Percentiles rank a stretch among this genome's conserved stretches.
These are phyloP conservation scores for Mycena latifolia DNA, from an alignment of 768 basidiomycete genomes.

Conservation along the genomic window DNA sequence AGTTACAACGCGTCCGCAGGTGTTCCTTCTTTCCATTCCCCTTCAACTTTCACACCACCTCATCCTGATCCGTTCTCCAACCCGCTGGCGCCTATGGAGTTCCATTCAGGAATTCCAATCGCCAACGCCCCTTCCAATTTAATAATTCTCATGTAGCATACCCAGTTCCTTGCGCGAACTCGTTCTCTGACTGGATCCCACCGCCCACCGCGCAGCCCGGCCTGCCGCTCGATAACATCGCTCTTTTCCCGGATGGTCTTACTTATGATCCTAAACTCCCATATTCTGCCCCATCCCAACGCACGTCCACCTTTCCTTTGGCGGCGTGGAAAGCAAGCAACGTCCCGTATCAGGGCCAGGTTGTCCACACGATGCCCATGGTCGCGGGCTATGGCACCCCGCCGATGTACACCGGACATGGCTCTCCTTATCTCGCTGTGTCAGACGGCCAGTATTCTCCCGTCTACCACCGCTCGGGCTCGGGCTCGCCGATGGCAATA, in stretches of 20 bases:
- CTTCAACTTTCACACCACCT: slow-evolving; percentile 6
- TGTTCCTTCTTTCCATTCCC: neutral
- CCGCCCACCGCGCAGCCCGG: slow-evolving; percentile 11
- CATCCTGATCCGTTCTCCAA: neutral
- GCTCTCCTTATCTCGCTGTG: slow-evolving; percentile 10
- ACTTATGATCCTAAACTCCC: neutral
- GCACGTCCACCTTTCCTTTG: slow-evolving; percentile 5
- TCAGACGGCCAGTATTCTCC: slow-evolving; percentile 2
- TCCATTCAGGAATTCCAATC: neutral
- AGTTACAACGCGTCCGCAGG: too few species aligned
- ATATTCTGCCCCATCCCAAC: slow-evolving; percentile 16
- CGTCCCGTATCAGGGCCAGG: neutral
- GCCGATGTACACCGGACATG: slow-evolving; percentile 17
- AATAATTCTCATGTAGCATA: neutral
- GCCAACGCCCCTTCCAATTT: neutral
- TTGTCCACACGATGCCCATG: neutral
- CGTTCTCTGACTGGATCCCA: slow-evolving; percentile 17
- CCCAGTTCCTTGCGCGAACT: neutral
- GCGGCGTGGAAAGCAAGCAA: slow-evolving; percentile 5
- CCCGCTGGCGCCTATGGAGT: neutral
- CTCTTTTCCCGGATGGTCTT: slow-evolving; percentile 12
- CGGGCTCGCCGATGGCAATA: slow-evolving; percentile 14
- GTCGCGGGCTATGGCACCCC: slow-evolving; percentile 9
- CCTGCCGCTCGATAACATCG: slow-evolving; percentile 18
- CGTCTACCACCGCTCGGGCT: slow-evolving; percentile 9